A percentile compares a stretch with the other conserved stretches of the same genome.
Evolutionary conservation across 192 early-diverging fungal genomes (phyloP).

Genomic region (Backusella westeae): DNA sequence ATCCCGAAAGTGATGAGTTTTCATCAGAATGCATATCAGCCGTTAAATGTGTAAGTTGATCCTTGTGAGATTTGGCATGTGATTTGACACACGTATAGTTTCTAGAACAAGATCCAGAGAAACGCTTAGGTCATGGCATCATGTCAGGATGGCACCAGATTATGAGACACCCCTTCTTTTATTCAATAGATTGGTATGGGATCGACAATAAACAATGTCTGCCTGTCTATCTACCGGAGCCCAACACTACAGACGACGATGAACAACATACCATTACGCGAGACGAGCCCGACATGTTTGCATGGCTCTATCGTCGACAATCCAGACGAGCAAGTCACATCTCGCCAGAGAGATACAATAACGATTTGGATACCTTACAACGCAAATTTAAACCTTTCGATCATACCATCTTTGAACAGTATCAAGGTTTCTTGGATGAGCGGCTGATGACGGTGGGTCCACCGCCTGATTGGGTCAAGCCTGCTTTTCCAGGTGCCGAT

Average conservation of each 20-base stretch:
- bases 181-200: slow-evolving; percentile 41
- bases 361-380: slow-evolving; percentile 69
- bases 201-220: slow-evolving; percentile 43
- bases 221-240: slow-evolving; percentile 45
- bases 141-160: slow-evolving; percentile 38
- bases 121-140: slow-evolving; percentile 46
- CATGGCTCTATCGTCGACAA: not conserved
- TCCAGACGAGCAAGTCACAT: not conserved
- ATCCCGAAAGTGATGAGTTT: slow-evolving; percentile 47
- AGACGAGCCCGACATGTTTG: not conserved
- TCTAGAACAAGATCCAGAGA: slow-evolving; percentile 47
- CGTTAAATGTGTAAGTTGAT: slow-evolving; percentile 58
- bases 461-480: slow-evolving; percentile 64
- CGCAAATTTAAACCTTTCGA: slow-evolving; percentile 78
- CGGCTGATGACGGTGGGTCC: slow-evolving; percentile 54
- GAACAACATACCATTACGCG: slow-evolving; percentile 42
- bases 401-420: slow-evolving; percentile 77
- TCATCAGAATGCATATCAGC: slow-evolving; percentile 64
- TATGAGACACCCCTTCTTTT: slow-evolving; percentile 53
- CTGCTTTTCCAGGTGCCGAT: slow-evolving; percentile 30
- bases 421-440: slow-evolving; percentile 63
- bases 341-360: slow-evolving; percentile 28
- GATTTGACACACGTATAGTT: slow-evolving; percentile 36
- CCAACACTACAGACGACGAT: slow-evolving; percentile 88
- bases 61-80: not conserved